Evolutionary conservation across 345 rosid species (phyloP).

Genomic region (Eucalyptus sp.): DNA sequence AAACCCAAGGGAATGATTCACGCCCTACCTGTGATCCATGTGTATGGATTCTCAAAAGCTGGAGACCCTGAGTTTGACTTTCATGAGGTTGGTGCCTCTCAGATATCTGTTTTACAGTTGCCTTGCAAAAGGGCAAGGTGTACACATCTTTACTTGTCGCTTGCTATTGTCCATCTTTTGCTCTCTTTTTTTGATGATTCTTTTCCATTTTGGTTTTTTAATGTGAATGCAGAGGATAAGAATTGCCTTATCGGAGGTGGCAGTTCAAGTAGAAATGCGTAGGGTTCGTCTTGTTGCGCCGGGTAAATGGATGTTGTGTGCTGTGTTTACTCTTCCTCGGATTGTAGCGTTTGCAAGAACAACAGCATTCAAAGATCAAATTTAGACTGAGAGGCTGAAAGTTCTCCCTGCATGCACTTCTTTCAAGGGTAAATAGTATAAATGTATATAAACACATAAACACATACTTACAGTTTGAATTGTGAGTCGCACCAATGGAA

Average conservation of each 20-base stretch:
- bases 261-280: constrained; percentile 62
- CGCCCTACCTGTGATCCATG: constrained; percentile 61
- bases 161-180: not conserved
- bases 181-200: not conserved
- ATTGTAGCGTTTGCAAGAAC: constrained; percentile 52
- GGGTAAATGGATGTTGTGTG: constrained; percentile 89
- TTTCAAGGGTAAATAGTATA: not conserved
- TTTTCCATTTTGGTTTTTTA: not conserved
- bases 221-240: constrained; percentile 55
- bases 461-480: not conserved
- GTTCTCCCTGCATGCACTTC: not conserved
- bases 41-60: constrained; percentile 92
- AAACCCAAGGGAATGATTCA: constrained; percentile 21
- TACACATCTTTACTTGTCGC: not conserved
- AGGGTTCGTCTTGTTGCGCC: constrained; percentile 80
- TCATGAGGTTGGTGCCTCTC: constrained; percentile 45
- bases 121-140: not conserved
- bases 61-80: constrained; percentile 87
- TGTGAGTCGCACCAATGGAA: not conserved
- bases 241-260: constrained; percentile 58
- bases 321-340: constrained; percentile 64
- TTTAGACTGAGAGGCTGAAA: not conserved
- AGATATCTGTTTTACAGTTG: not conserved
- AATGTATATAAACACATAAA: not conserved
- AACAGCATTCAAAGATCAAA: not conserved